Percentiles rank a stretch among this genome's conserved stretches.
These are phyloP conservation scores for Fusarium globosum DNA, from an alignment of 2,329 filamentous ascomycete species.

Conservation along the genomic window DNA sequence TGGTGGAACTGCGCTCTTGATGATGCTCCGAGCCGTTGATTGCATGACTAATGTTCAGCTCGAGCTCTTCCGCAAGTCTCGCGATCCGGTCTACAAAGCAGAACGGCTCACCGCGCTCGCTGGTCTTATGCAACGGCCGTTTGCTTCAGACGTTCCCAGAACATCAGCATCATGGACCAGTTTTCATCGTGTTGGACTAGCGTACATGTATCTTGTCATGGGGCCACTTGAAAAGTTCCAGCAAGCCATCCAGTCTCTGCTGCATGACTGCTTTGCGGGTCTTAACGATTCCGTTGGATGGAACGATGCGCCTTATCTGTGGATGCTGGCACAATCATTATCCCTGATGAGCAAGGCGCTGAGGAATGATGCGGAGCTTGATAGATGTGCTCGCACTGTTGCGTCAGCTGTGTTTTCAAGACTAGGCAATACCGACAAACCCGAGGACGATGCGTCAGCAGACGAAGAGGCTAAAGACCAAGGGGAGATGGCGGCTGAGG, in stretches of 20 bases:
- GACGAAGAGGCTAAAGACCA: background rate
- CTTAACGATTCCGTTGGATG: background rate
- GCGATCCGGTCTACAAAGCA: background rate
- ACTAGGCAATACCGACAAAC: background rate
- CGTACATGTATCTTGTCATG: conserved; percentile 16
- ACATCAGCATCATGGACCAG: background rate
- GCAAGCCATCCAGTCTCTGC: background rate
- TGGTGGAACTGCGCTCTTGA: rapidly evolving
- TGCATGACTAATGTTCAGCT: background rate
- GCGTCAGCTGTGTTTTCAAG: background rate
- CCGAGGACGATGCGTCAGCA: background rate
- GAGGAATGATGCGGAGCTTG: background rate
- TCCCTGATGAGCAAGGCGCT: background rate
- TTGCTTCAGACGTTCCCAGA: background rate
- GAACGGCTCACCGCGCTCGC: background rate
- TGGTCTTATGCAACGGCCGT: background rate
- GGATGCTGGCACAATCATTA: background rate
- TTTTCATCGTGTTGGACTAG: background rate
- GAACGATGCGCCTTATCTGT: background rate
- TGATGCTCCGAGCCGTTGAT: background rate
- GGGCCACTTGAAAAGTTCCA: conserved; percentile 5
- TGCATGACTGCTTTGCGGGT: background rate
- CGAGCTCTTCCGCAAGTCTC: conserved; percentile 8
- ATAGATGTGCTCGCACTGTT: background rate
- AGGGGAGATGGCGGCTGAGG: no score